Conservation (phyloP, 495 filamentous ascomycete genomes). For the Tuber melanosporum region DNA sequence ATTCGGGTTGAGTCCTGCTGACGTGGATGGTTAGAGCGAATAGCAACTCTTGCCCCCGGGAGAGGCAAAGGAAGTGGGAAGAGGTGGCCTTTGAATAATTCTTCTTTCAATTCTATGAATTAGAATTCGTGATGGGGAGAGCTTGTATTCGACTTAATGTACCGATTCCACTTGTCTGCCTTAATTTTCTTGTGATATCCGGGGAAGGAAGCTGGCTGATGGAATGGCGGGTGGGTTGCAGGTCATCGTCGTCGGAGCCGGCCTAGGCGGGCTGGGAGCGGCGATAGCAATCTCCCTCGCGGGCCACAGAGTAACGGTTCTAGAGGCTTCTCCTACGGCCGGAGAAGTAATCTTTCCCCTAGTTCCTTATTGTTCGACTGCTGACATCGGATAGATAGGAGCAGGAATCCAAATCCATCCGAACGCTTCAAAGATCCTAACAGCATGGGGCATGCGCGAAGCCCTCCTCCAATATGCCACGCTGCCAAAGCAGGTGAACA, state of each 20-base stretch:
- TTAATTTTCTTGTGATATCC: background rate
- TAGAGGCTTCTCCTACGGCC: slow-evolving; percentile 59
- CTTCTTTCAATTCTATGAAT: background rate
- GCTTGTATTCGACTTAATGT: background rate
- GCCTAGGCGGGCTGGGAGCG: slow-evolving; percentile 60
- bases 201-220: slow-evolving; percentile 10
- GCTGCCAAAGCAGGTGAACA: slow-evolving; percentile 44
- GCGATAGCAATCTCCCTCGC: slow-evolving; percentile 56
- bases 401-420: slow-evolving; percentile 58
- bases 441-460: slow-evolving; percentile 45
- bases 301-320: slow-evolving; percentile 56
- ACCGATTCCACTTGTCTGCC: background rate
- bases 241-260: slow-evolving; percentile 59
- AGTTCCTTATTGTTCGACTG: slow-evolving; percentile 7
- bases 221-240: slow-evolving; percentile 23
- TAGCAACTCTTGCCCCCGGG: background rate
- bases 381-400: slow-evolving; percentile 45
- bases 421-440: slow-evolving; percentile 51
- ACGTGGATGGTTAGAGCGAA: background rate
- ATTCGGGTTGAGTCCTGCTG: background rate
- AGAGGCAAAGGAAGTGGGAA: background rate
- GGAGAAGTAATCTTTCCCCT: slow-evolving; percentile 47
- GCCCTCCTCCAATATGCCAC: slow-evolving; percentile 42
- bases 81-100: background rate
- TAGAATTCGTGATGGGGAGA: background rate